Evolutionary conservation across 2,329 filamentous ascomycete genomes (phyloP).

Genomic region (Penicillium sp.): DNA sequence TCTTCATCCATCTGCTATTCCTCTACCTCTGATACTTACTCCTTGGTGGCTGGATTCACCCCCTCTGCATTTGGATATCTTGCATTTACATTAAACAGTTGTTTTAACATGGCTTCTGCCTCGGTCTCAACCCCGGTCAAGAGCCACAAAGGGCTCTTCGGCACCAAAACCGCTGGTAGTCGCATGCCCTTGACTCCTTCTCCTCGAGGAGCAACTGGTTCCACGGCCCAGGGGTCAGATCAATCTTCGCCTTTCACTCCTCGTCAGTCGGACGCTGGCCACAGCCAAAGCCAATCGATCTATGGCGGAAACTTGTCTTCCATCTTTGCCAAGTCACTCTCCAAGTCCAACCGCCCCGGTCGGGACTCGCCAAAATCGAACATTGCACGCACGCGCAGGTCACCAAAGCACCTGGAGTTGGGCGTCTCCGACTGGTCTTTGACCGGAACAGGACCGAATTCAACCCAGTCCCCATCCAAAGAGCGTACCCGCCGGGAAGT

Average conservation of each 20-base stretch:
- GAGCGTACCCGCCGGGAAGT: constrained; percentile 55
- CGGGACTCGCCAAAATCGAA: constrained; percentile 95
- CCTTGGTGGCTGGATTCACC: constrained; percentile 16
- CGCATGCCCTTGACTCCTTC: constrained; percentile 93
- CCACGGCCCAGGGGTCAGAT: constrained; percentile 41
- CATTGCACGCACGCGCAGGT: constrained; percentile 62
- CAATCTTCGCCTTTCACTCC: constrained; percentile 63
- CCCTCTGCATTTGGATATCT: constrained; percentile 14
- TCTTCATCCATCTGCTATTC: constrained; percentile 18
- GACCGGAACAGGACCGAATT: constrained; percentile 66
- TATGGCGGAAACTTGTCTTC: constrained; percentile 74
- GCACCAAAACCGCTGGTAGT: constrained; percentile 84
- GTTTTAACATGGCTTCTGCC: constrained; percentile 67
- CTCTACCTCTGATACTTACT: constrained; percentile 18
- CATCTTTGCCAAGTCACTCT: constrained; percentile 57
- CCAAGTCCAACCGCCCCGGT: constrained; percentile 48
- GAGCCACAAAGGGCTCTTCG: constrained; percentile 90
- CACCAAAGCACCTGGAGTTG: constrained; percentile 80
- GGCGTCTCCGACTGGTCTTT: constrained; percentile 90
- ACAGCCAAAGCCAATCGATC: constrained; percentile 60
- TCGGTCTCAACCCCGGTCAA: constrained; percentile 86
- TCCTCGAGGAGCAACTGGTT: constrained; percentile 57
- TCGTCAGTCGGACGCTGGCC: constrained; percentile 53
- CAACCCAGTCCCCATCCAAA: constrained; percentile 54
- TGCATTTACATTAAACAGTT: not conserved